phyloP scores from a whole-genome alignment of 139 green algal species.

The Chlamydomonas sp. region DNA sequence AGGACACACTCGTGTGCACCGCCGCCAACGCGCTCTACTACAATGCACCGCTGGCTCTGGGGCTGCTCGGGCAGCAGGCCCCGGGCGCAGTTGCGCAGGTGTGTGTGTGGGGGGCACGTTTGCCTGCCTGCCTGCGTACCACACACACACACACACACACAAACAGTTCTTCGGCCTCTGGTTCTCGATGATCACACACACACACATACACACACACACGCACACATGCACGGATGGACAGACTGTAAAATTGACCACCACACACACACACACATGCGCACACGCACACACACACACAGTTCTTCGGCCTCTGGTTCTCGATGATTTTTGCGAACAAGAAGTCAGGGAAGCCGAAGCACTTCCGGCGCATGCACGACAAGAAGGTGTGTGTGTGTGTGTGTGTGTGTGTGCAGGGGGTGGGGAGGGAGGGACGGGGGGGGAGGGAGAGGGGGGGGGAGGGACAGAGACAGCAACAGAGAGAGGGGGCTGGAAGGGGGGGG shows the following conservation, averaged over 20 bases:
- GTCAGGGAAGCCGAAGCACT: constrained; percentile 52
- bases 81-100: constrained; percentile 16
- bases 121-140: too few relatives aligned
- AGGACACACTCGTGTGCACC: constrained; percentile 62
- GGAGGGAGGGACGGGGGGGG: not conserved
- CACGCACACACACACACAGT: constrained; percentile 18
- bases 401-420: too few relatives aligned
- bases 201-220: too few relatives aligned
- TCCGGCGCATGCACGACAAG: constrained; percentile 63
- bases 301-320: constrained; percentile 56
- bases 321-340: constrained; percentile 51
- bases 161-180: too few relatives aligned
- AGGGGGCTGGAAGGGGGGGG: too few relatives aligned
- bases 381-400: constrained; percentile 55
- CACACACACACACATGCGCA: too few relatives aligned
- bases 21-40: constrained; percentile 88
- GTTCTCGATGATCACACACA: too few relatives aligned
- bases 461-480: too few relatives aligned
- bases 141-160: too few relatives aligned
- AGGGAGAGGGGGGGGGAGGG: not conserved
- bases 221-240: too few relatives aligned
- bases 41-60: constrained; percentile 67
- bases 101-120: too few relatives aligned
- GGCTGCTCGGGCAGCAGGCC: constrained; percentile 34
- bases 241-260: too few relatives aligned